A percentile compares a stretch with the other conserved stretches of the same genome.
Conservation (phyloP, 441 rosid species). For the Adansonia gregorii region DNA sequence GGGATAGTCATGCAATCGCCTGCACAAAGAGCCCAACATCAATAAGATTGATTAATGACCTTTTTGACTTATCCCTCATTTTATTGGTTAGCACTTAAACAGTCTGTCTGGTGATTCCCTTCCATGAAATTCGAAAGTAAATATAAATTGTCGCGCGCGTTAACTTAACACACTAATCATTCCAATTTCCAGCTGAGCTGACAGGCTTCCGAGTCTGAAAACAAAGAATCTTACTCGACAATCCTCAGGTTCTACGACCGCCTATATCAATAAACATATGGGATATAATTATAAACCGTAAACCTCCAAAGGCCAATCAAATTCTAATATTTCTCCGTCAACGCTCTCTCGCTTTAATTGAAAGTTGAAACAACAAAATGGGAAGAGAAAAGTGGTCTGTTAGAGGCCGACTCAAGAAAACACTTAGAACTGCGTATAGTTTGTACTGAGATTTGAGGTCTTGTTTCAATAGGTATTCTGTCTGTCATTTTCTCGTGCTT, state of each 20-base stretch:
- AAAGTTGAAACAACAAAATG: slow-evolving; percentile 26
- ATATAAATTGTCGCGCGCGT: not conserved
- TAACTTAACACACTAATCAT: not conserved
- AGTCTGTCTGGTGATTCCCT: no score
- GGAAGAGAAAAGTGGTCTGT: slow-evolving; percentile 31
- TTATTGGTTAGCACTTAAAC: no score
- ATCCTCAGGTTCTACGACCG: slow-evolving; percentile 12
- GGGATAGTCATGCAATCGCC: no score
- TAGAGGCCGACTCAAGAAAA: slow-evolving; percentile 39
- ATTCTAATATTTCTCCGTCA: not conserved
- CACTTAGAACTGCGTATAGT: not conserved
- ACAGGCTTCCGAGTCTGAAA: not conserved
- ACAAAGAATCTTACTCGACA: slow-evolving; percentile 31
- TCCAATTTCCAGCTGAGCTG: no score
- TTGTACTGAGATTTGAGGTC: not conserved
- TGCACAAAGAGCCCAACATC: no score
- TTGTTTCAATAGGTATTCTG: not conserved
- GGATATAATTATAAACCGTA: not conserved
- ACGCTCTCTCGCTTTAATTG: not conserved
- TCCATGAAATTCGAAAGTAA: no score
- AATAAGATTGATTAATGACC: not conserved
- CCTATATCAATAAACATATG: not conserved
- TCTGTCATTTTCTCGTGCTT: not conserved
- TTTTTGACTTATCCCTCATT: not conserved
- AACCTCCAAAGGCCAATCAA: not conserved